A percentile compares a stretch with the other conserved stretches of the same genome.
Conservation (phyloP, 352 stramenopile genomes). For the Phytophthora aleatoria region DNA sequence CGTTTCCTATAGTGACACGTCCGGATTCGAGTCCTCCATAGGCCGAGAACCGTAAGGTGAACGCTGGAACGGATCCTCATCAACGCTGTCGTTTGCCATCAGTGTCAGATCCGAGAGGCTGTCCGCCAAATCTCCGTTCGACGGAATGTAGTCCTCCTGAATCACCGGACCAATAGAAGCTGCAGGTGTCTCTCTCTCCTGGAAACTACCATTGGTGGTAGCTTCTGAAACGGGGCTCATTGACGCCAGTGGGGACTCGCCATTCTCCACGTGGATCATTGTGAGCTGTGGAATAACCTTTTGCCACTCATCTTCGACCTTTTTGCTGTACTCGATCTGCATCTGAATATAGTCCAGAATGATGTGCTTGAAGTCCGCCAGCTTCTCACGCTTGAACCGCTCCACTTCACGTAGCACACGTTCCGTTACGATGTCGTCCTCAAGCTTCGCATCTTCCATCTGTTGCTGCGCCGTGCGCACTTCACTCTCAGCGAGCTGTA, state of each 20-base stretch:
- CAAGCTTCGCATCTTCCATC: conserved; percentile 89
- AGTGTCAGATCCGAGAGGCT: conserved; percentile 65
- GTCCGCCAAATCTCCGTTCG: conserved; percentile 51
- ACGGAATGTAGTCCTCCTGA: conserved; percentile 80
- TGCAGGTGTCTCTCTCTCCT: conserved; percentile 16
- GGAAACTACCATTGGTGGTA: conserved; percentile 19
- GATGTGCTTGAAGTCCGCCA: conserved; percentile 95
- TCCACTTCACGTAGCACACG: conserved; percentile 97
- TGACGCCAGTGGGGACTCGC: conserved; percentile 35
- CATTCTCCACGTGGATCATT: conserved; percentile 72
- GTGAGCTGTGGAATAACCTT: conserved; percentile 75
- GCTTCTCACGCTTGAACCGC: conserved; percentile 95
- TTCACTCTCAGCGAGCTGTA: conserved; percentile 86
- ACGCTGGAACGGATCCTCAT: conserved; percentile 31
- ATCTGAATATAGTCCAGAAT: conserved; percentile 97
- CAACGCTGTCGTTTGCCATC: conserved; percentile 38
- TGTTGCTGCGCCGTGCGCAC: conserved; percentile 82
- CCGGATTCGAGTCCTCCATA: conserved; percentile 37
- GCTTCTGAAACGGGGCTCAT: conserved; percentile 45
- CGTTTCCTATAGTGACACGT: conserved; percentile 38
- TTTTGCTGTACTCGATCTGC: conserved; percentile 97
- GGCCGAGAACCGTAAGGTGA: conserved; percentile 38
- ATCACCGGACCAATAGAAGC: conserved; percentile 46
- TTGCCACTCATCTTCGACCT: conserved; percentile 86
- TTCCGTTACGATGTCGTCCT: conserved; percentile 94